These are phyloP conservation scores for Sporisorium iseilematis-ciliati DNA, from an alignment of 1,284 basidiomycete species.

Conservation along the genomic window DNA sequence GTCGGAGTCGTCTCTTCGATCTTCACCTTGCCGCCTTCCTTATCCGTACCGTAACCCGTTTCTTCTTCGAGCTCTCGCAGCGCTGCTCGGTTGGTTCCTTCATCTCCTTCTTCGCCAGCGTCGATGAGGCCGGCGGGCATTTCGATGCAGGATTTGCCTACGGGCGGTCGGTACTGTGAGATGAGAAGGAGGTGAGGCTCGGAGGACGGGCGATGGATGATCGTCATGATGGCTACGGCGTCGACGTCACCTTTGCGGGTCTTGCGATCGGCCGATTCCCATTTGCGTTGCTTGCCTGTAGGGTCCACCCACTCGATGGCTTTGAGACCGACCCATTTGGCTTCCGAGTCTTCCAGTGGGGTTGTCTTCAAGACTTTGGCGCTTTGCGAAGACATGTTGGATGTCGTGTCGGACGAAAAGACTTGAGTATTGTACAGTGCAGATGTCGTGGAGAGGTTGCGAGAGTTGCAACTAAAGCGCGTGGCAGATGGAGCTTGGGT, in stretches of 20 bases:
- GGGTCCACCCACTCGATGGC: slow-evolving; percentile 67
- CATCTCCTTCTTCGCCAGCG: slow-evolving; percentile 61
- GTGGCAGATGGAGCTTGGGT: not conserved
- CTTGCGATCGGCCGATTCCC: slow-evolving; percentile 67
- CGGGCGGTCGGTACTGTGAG: slow-evolving; percentile 62
- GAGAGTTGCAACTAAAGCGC: not conserved
- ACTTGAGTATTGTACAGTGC: not conserved
- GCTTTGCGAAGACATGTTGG: slow-evolving; percentile 49
- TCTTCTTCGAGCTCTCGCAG: slow-evolving; percentile 66
- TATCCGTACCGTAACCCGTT: slow-evolving; percentile 64
- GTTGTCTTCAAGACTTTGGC: slow-evolving; percentile 43
- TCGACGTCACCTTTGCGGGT: slow-evolving; percentile 67
- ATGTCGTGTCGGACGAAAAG: slow-evolving; percentile 15
- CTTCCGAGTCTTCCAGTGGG: slow-evolving; percentile 52
- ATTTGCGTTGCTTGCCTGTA: slow-evolving; percentile 61
- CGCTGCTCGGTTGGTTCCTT: slow-evolving; percentile 62
- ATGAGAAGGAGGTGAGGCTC: slow-evolving; percentile 63
- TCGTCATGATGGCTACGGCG: slow-evolving; percentile 66
- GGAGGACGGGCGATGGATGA: slow-evolving; percentile 58
- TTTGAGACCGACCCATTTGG: slow-evolving; percentile 67
- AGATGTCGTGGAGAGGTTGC: slow-evolving; percentile 7
- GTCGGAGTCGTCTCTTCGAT: slow-evolving; percentile 54
- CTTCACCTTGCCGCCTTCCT: slow-evolving; percentile 51
- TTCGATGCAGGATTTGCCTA: slow-evolving; percentile 63
- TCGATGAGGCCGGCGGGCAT: slow-evolving; percentile 69